phyloP scores from a whole-genome alignment of 208 protist species.

The Acanthamoeba quina region DNA sequence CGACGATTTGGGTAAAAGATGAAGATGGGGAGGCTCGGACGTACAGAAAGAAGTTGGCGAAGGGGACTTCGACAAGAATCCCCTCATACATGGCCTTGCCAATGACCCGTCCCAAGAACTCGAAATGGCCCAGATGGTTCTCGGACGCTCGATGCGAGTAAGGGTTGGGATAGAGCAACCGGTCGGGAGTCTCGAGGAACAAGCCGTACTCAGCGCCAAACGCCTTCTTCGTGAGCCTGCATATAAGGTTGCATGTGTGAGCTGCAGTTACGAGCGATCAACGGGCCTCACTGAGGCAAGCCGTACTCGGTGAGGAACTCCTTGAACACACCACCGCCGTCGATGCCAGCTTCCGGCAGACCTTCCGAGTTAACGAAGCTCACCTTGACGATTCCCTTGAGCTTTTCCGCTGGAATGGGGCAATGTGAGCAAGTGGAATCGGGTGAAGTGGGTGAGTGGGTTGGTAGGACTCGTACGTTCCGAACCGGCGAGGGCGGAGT shows the following conservation, averaged over 20 bases:
- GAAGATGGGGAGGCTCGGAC: not conserved
- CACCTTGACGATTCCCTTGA: conserved; percentile 83
- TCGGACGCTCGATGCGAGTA: conserved; percentile 84
- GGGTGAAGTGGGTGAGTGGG: too few species aligned
- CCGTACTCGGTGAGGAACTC: conserved; percentile 91
- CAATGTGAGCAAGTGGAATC: not conserved
- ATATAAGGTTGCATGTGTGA: too few species aligned
- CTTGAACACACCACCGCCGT: conserved; percentile 94
- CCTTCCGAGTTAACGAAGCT: conserved; percentile 88
- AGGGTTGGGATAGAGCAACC: conserved; percentile 94
- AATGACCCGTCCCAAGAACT: conserved; percentile 94
- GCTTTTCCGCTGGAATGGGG: conserved; percentile 77
- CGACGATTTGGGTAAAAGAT: not conserved
- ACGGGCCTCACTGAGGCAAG: not conserved
- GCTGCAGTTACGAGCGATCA: too few species aligned
- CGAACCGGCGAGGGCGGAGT: conserved; percentile 84
- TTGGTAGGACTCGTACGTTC: not conserved
- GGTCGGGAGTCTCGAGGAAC: conserved; percentile 91
- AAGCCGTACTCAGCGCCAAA: conserved; percentile 92
- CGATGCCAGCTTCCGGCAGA: conserved; percentile 92
- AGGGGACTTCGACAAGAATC: conserved; percentile 93
- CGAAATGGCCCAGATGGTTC: conserved; percentile 75
- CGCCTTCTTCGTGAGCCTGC: conserved; percentile 89
- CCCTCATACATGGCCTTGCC: conserved; percentile 94
- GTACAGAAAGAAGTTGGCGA: conserved; percentile 93